These are phyloP conservation scores for Ophiocordyceps camponoti-saundersi DNA, from an alignment of 2,329 filamentous ascomycete species.

Conservation along the genomic window DNA sequence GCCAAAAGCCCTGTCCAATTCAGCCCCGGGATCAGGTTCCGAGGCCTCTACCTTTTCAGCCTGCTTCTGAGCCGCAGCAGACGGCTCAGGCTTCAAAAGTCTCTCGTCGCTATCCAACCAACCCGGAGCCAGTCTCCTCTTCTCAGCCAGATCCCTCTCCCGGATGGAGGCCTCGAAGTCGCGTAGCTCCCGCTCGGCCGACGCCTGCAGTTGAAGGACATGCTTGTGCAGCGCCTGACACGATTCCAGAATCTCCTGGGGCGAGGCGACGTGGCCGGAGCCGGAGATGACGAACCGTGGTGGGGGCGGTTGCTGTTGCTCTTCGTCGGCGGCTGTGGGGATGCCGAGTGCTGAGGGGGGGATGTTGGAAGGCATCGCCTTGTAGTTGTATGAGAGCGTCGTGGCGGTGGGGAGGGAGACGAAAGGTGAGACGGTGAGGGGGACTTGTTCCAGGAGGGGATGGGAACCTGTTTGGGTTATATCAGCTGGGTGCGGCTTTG, in stretches of 20 bases:
- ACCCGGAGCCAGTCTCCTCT: conserved; percentile 60
- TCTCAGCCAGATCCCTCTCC: conserved; percentile 58
- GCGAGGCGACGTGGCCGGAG: conserved; percentile 69
- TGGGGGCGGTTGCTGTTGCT: conserved; percentile 21
- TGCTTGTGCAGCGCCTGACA: conserved; percentile 66
- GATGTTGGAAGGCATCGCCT: conserved; percentile 70
- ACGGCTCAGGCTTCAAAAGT: conserved; percentile 50
- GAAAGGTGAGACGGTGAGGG: conserved; percentile 87
- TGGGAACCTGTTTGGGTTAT: conserved; percentile 45
- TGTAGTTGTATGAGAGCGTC: conserved; percentile 91
- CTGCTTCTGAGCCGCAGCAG: conserved; percentile 12
- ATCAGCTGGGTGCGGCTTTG: too few species aligned
- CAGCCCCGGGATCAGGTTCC: neutral
- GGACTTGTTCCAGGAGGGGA: conserved; percentile 78
- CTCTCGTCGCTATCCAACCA: conserved; percentile 63
- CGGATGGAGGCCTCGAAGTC: conserved; percentile 52
- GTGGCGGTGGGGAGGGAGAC: conserved; percentile 77
- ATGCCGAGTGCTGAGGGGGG: conserved; percentile 30
- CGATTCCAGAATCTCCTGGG: conserved; percentile 68
- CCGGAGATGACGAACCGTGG: conserved; percentile 60
- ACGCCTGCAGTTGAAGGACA: conserved; percentile 48
- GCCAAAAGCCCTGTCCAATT: neutral
- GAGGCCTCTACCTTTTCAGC: neutral
- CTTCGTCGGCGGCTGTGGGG: conserved; percentile 17
- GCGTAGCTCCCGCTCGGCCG: conserved; percentile 49